These are phyloP conservation scores for Acanthamoeba sp. DNA, from an alignment of 208 protist genomes.

Conservation along the genomic window DNA sequence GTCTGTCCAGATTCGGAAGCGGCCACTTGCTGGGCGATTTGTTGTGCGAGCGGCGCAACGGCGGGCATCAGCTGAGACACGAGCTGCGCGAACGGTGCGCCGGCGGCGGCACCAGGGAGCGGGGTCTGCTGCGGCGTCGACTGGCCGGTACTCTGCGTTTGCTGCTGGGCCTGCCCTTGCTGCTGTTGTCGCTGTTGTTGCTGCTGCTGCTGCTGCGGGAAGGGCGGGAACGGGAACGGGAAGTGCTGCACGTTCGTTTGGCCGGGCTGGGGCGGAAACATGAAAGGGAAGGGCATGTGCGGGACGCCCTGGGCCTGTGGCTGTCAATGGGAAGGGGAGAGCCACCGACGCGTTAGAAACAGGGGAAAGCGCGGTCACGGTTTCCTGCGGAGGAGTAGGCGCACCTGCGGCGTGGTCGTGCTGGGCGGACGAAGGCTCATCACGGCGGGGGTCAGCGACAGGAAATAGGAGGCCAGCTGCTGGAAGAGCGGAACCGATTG, in stretches of 20 bases:
- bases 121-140: background rate
- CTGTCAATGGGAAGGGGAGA: no score
- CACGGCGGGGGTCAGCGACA: slow-evolving; percentile 2
- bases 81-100: slow-evolving; percentile 4
- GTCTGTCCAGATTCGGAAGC: background rate
- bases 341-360: no score
- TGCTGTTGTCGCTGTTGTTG: background rate
- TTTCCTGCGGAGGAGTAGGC: background rate
- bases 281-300: slow-evolving; percentile 53
- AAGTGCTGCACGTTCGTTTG: slow-evolving; percentile 6
- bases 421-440: background rate
- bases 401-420: background rate
- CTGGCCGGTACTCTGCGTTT: background rate
- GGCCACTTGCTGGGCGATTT: slow-evolving; percentile 43
- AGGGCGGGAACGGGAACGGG: background rate
- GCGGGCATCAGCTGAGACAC: slow-evolving; percentile 53
- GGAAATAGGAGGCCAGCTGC: slow-evolving; percentile 38
- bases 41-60: slow-evolving; percentile 25
- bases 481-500: slow-evolving; percentile 14
- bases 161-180: slow-evolving; percentile 4
- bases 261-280: slow-evolving; percentile 29
- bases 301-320: background rate
- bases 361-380: no score
- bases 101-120: background rate
- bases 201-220: slow-evolving; percentile 12